Conservation (phyloP, 257 asterid species). For the Gardenia jasminoides region DNA sequence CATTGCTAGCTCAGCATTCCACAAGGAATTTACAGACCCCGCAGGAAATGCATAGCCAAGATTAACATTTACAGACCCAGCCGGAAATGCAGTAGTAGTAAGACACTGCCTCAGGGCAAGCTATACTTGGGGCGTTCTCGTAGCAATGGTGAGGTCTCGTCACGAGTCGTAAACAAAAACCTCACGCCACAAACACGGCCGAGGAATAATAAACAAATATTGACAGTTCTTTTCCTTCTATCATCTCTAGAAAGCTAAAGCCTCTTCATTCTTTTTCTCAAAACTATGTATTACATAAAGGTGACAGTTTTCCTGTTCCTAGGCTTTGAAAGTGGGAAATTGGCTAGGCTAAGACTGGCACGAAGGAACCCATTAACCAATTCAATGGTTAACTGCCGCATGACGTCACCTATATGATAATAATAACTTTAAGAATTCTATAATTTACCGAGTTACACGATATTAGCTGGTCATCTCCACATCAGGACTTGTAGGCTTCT, state of each 20-base stretch:
- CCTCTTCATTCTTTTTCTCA: too few relatives aligned
- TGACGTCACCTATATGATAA: not conserved
- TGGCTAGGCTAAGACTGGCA: not conserved
- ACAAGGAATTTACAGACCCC: not conserved
- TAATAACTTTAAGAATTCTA: not conserved
- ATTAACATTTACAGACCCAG: not conserved
- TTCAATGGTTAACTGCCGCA: not conserved
- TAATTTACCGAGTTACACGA: not conserved
- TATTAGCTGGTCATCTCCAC: slow-evolving; percentile 40
- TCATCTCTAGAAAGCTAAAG: too few relatives aligned
- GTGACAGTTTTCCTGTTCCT: not conserved
- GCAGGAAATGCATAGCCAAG: not conserved
- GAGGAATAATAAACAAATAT: too few relatives aligned
- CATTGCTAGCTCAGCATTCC: not conserved
- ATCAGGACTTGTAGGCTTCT: slow-evolving; percentile 36
- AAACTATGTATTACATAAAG: not conserved
- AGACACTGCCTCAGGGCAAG: not conserved
- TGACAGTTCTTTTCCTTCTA: too few relatives aligned
- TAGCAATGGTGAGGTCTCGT: not conserved
- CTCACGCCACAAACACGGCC: too few relatives aligned
- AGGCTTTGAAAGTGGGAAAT: not conserved
- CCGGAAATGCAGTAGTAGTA: too few relatives aligned
- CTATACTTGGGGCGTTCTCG: too few relatives aligned
- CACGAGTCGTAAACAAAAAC: too few relatives aligned
- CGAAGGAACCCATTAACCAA: not conserved